These are phyloP conservation scores for Sextonia rubra DNA, from an alignment of 164 flowering plant genomes.

Conservation along the genomic window DNA sequence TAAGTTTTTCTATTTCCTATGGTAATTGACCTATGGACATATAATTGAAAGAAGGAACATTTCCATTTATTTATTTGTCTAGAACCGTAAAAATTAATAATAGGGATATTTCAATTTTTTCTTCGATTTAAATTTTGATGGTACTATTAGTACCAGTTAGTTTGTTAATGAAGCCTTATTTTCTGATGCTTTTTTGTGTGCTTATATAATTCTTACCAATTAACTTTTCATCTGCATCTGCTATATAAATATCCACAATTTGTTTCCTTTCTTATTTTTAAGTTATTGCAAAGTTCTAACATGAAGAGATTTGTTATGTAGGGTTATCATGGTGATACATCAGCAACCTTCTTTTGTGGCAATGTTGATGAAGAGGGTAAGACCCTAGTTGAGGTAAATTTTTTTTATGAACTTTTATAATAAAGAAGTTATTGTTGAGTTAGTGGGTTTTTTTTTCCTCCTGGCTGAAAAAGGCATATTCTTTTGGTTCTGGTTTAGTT, in stretches of 20 bases:
- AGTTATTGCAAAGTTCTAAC: background rate
- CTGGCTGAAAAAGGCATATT: background rate
- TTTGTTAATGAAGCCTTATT: background rate
- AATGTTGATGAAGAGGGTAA: conserved; percentile 74
- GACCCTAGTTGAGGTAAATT: conserved; percentile 71
- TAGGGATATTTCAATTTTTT: background rate
- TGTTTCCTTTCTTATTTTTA: background rate
- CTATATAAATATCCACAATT: background rate
- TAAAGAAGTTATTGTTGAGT: background rate
- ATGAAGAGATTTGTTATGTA: conserved; percentile 22
- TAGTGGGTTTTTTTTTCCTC: background rate
- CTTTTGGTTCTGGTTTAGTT: background rate
- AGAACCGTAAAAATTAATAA: background rate
- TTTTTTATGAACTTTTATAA: background rate
- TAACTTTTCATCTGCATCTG: background rate
- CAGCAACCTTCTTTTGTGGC: conserved; percentile 93
- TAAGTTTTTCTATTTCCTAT: conserved; percentile 29
- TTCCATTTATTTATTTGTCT: background rate
- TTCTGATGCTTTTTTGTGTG: background rate
- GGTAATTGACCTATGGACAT: background rate
- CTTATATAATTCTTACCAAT: background rate
- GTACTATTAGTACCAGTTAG: background rate
- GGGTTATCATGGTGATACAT: conserved; percentile 99
- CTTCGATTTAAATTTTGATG: background rate
- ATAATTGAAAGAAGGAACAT: background rate